Evolutionary conservation across 495 filamentous ascomycete genomes (phyloP).

Genomic region (Aspergillus wentii): DNA sequence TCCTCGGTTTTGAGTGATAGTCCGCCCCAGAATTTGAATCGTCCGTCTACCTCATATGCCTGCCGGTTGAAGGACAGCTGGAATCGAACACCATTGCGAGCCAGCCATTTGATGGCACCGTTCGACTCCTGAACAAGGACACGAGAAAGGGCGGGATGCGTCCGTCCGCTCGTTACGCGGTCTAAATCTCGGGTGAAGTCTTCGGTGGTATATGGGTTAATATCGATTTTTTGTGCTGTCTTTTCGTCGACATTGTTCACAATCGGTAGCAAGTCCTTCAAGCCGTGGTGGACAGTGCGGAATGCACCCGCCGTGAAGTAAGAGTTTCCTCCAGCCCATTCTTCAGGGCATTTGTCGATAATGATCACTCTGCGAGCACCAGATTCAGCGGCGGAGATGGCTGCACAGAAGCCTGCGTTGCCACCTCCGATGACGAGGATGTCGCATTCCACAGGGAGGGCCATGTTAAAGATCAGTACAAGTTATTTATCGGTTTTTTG

Average conservation of each 20-base stretch:
- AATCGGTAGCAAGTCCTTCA: conserved; percentile 41
- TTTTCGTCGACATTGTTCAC: conserved; percentile 41
- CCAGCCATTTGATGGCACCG: conserved; percentile 50
- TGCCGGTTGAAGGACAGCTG: conserved; percentile 58
- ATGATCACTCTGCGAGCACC: conserved; percentile 32
- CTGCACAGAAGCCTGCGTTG: conserved; percentile 56
- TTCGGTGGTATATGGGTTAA: conserved; percentile 36
- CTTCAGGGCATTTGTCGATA: conserved; percentile 47
- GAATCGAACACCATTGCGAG: conserved; percentile 46
- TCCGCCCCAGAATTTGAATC: conserved; percentile 59
- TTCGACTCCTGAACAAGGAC: conserved; percentile 43
- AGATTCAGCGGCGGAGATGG: conserved; percentile 41
- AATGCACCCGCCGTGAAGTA: conserved; percentile 57
- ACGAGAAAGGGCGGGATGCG: conserved; percentile 36
- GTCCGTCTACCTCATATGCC: conserved; percentile 49
- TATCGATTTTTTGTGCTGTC: conserved; percentile 34
- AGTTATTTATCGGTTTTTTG: too few species aligned
- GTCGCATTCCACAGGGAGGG: conserved; percentile 27
- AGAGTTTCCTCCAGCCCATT: conserved; percentile 53
- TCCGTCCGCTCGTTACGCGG: conserved; percentile 42
- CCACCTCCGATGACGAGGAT: conserved; percentile 53
- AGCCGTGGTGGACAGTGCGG: conserved; percentile 42
- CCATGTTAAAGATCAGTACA: too few species aligned
- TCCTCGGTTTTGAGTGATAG: conserved; percentile 51
- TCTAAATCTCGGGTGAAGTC: conserved; percentile 47